Evolutionary conservation across 805 yeast species (phyloP).

Genomic region (Suhomyces sp.): DNA sequence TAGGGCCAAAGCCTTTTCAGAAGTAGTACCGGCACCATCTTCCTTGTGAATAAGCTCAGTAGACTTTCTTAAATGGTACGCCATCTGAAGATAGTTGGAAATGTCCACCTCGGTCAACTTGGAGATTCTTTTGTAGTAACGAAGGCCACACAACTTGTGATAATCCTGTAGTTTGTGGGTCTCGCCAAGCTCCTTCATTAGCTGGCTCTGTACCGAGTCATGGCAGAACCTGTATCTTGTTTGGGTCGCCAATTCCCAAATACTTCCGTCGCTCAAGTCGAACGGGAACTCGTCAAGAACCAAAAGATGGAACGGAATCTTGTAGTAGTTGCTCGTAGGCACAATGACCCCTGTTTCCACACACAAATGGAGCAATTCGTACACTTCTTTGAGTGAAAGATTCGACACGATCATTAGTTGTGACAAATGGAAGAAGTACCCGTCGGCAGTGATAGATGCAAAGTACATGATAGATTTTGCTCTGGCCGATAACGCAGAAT

Average conservation of each 20-base stretch:
- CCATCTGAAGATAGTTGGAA: constrained; percentile 32
- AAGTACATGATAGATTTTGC: constrained; percentile 28
- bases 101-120: constrained; percentile 15
- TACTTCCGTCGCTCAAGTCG: constrained; percentile 25
- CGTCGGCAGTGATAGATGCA: constrained; percentile 41
- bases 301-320: constrained; percentile 44
- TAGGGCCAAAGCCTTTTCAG: neutral
- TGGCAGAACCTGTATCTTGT: constrained; percentile 41
- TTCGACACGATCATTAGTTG: constrained; percentile 40
- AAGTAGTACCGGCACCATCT: neutral
- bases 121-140: constrained; percentile 26
- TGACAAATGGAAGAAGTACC: constrained; percentile 33
- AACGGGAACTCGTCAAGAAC: constrained; percentile 24
- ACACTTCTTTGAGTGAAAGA: constrained; percentile 28
- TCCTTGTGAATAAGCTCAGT: constrained; percentile 21
- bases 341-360: constrained; percentile 29
- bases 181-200: constrained; percentile 24
- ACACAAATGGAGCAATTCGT: constrained; percentile 30
- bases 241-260: constrained; percentile 33
- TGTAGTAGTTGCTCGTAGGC: constrained; percentile 43
- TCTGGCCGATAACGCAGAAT: constrained; percentile 11
- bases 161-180: constrained; percentile 24
- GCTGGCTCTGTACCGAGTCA: constrained; percentile 33
- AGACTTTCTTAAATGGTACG: constrained; percentile 38
- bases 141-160: constrained; percentile 42